These are phyloP conservation scores for Metarhizium rileyi DNA, from an alignment of 2,329 filamentous ascomycete genomes.

Conservation along the genomic window DNA sequence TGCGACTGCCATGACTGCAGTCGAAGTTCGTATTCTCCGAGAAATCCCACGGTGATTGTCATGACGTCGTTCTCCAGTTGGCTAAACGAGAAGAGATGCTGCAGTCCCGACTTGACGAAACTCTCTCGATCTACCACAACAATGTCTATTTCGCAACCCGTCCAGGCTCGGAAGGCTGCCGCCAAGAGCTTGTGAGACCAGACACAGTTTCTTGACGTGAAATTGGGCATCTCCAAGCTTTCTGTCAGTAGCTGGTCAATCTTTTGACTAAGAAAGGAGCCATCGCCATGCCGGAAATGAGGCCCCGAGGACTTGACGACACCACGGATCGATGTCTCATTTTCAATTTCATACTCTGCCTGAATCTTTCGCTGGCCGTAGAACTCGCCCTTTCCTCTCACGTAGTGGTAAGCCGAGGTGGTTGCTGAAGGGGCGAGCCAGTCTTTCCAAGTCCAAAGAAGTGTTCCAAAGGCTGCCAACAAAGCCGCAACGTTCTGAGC, in stretches of 20 bases:
- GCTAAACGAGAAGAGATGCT: conserved; percentile 17
- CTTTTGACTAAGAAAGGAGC: neutral
- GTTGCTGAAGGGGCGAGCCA: conserved; percentile 4
- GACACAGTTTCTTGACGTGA: neutral
- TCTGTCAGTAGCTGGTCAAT: neutral
- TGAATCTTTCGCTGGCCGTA: neutral
- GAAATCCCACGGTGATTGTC: conserved; percentile 17
- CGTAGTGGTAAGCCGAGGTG: neutral
- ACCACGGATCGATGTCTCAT: neutral
- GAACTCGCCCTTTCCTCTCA: neutral
- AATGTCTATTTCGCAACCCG: conserved; percentile 13
- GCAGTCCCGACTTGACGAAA: conserved; percentile 17
- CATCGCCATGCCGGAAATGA: neutral
- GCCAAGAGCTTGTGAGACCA: neutral
- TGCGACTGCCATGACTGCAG: conserved; percentile 17
- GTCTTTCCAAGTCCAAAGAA: conserved; percentile 21
- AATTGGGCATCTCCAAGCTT: neutral
- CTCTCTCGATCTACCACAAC: conserved; percentile 14
- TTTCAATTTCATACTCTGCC: neutral
- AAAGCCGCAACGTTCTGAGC: conserved; percentile 22
- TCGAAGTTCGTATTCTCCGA: conserved; percentile 16
- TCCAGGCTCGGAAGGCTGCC: neutral
- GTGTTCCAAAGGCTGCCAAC: conserved; percentile 21
- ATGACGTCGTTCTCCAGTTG: conserved; percentile 12
- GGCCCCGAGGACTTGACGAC: neutral